Evolutionary conservation across 257 asterid genomes (phyloP).

Genomic region (Jasminum sambac): DNA sequence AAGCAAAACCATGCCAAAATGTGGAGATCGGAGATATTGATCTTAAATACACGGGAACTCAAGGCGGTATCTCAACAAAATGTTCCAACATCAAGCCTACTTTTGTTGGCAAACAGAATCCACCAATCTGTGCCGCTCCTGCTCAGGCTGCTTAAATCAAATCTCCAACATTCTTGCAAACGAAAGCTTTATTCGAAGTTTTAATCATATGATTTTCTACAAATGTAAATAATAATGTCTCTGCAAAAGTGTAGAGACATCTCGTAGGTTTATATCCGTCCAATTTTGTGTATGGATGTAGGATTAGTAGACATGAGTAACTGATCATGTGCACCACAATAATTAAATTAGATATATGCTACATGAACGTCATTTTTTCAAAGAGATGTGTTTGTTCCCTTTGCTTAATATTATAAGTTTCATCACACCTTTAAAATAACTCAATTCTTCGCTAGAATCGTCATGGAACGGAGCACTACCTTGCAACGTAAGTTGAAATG

Average conservation of each 20-base stretch:
- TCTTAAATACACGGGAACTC: constrained; percentile 31
- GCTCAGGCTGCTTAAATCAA: background rate
- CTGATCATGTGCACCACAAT: background rate
- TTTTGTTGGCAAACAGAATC: constrained; percentile 39
- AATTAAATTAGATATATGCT: too few relatives aligned
- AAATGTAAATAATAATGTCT: background rate
- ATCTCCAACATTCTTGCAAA: background rate
- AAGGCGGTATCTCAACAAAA: constrained; percentile 29
- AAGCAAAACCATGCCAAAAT: constrained; percentile 37
- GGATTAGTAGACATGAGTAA: background rate
- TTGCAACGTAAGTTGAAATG: too few relatives aligned
- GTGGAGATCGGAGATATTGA: constrained; percentile 46
- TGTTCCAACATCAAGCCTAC: constrained; percentile 45
- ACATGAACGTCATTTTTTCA: too few relatives aligned
- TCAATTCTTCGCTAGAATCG: too few relatives aligned
- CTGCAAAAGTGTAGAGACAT: background rate
- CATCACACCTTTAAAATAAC: too few relatives aligned
- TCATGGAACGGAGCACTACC: too few relatives aligned
- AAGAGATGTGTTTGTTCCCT: too few relatives aligned
- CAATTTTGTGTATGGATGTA: background rate
- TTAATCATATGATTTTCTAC: background rate
- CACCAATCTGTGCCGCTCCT: constrained; percentile 26
- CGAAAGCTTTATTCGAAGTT: too few relatives aligned
- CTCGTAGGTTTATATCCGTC: too few relatives aligned
- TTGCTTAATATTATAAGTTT: too few relatives aligned